Evolutionary conservation across 2,329 filamentous ascomycete genomes (phyloP), one percentile per base, ranked within the genome.

Genomic region (Sclerotinia sclerotiorum): DNA sequence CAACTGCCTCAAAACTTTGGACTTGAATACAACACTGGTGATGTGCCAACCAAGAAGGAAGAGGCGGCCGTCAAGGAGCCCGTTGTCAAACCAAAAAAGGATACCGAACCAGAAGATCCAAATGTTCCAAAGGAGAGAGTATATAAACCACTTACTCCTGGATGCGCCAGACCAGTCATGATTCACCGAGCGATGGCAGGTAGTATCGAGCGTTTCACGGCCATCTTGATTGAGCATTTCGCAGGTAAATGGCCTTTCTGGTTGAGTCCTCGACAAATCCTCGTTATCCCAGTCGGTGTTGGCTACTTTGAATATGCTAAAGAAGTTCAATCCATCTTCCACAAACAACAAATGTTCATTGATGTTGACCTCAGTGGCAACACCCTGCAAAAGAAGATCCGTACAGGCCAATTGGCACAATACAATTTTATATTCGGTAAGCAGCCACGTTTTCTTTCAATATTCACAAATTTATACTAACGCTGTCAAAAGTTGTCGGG

Each of bases 171-270:
- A 35, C 92, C 92, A 24, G 92, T 95, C 78, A 94, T 95, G 87
- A 91, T 95, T 70, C 92, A 95, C 80, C 89, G 92, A 74, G 92
- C 92, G 71, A 91, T 95, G 73, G 85, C 88, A 75, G 90, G 91
- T 78, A 85, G 90, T 79, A 85, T 93, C 78, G 85, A 88, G 77
- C 84, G 85, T 68, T 87, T 88, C 77, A 86, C 91, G 76, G 92
- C 87, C 72, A 93, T 94, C 72, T 83, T 94, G 70, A 91, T 87
- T 57, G 92, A 95, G 83, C 92, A 94, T 80, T 94, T 93, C 78
- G 91, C 85, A 67, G 92, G 92, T 74, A 93, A 93, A 82, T 95
- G 92, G 92, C 92, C 92, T 1, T 93, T 94, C 84, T 95, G 92
- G 92, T 82, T 95, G 71, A 92, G 88, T 74, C 92, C 91, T n/a